Conservation (phyloP, 2,329 filamentous ascomycete species). For the Emydomyces testavorans region DNA sequence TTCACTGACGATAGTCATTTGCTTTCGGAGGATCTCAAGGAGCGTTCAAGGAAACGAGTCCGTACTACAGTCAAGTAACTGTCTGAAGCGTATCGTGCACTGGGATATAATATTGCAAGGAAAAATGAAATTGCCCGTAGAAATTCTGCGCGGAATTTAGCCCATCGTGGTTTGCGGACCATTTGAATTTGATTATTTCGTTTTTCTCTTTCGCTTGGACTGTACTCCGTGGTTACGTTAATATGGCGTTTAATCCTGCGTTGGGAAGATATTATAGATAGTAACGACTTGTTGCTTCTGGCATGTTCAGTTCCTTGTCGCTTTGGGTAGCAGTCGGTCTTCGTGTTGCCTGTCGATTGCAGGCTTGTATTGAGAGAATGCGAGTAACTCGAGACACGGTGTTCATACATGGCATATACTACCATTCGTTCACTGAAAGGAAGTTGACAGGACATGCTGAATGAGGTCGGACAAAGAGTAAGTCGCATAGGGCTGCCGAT, state of each 20-base stretch:
- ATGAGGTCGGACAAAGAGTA: not conserved
- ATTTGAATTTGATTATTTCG: not conserved
- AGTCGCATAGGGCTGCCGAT: conserved; percentile 1
- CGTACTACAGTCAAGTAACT: conserved; percentile 12
- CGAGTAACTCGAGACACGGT: not conserved
- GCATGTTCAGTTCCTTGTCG: not conserved
- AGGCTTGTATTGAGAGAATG: not conserved
- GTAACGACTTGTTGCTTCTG: conserved; percentile 1
- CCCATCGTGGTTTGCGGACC: not conserved
- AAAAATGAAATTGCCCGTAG: not conserved
- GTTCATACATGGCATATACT: not conserved
- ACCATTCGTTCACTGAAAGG: not conserved
- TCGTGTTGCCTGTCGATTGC: not conserved
- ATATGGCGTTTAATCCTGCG: not conserved
- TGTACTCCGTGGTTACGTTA: not conserved
- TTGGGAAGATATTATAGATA: not conserved
- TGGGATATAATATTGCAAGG: not conserved
- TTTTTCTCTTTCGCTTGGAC: not conserved
- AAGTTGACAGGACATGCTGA: not conserved
- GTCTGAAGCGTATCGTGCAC: not conserved
- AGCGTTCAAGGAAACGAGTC: conserved; percentile 21
- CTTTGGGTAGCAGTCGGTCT: not conserved
- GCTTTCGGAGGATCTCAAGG: conserved; percentile 28
- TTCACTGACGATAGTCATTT: conserved; percentile 28
- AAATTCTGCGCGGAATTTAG: too few species aligned